Base-by-base conservation (phyloP, 2,329 filamentous ascomycete genomes). In the Neopestalotiopsis clavispora region DNA sequence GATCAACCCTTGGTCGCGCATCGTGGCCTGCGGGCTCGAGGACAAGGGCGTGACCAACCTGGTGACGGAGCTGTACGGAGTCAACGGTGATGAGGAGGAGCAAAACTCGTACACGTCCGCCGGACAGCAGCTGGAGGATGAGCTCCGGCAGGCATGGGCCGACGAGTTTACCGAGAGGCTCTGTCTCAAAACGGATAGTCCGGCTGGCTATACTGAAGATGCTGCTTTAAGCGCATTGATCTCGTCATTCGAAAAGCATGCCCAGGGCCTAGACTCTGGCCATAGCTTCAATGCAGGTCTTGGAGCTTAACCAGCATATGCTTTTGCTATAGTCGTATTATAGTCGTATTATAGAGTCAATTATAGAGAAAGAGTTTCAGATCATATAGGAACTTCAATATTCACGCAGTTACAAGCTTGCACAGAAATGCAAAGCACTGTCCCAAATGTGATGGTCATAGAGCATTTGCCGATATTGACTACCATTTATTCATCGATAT, bases 11-110 rank as follows among this genome's bases (percentile, higher is more conserved):
- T 90, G 87, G 87, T 79, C 80, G 58, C 86, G 95, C 71, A 97
- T 98, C 78, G 91, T 95, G n/a, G 92, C 94, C 14, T 98, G 95
- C 84, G 96, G 96, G 0, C 80, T 98, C 52, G 90, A 91, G 70
- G 95, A 92, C 30, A 93, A 92, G 82, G 85, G 87, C 70, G 91
- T 93, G 66, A 97, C 94, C n/a, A 95, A 89, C 78, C 85, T 97
- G 69, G 83, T 84, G 71, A 84, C 82, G 52, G 86, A 92, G 78
- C 71, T 84, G 65, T 77, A 75, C 49, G 70, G 70, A 12, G 40
- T 52, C 17, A 38, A 17, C 7, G n/a, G 9, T 9, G 70, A 40
- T 17, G 20, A 49, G 10, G 42, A 28, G 40, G 61, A 64, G 59
- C 59, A 28, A 28, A 28, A 20, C 45, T 52, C 45, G 5, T 62